Conservation (phyloP, 305 asterid species). For the Fraxinus sp. region DNA sequence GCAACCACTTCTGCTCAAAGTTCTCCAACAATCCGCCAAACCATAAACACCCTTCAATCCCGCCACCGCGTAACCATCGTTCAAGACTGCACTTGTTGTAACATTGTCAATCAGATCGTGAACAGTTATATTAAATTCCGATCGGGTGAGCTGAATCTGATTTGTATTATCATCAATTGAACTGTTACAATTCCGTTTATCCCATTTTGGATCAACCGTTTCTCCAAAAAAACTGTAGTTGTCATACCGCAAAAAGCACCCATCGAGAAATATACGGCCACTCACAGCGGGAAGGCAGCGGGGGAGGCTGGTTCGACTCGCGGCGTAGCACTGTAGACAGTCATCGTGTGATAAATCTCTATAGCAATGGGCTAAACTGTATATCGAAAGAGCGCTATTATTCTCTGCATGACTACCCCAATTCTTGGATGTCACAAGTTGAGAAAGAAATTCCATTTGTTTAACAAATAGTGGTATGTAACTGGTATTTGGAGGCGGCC, state of each 20-base stretch:
- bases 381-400: slow-evolving; percentile 41
- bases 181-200: slow-evolving; percentile 50
- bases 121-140: slow-evolving; percentile 37
- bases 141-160: slow-evolving; percentile 3
- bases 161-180: slow-evolving; percentile 22
- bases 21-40: slow-evolving; percentile 88
- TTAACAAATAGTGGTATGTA: slow-evolving; percentile 47
- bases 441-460: slow-evolving; percentile 56
- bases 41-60: slow-evolving; percentile 64
- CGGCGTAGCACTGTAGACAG: slow-evolving; percentile 79
- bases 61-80: slow-evolving; percentile 44
- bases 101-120: slow-evolving; percentile 44
- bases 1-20: slow-evolving; percentile 57
- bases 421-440: slow-evolving; percentile 38
- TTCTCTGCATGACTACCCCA: slow-evolving; percentile 44
- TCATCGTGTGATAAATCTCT: slow-evolving; percentile 59
- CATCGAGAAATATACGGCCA: slow-evolving; percentile 74
- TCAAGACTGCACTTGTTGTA: slow-evolving; percentile 41
- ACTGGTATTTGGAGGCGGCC: slow-evolving; percentile 35
- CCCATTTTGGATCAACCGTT: slow-evolving; percentile 39
- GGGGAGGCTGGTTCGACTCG: slow-evolving; percentile 71
- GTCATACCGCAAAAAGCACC: slow-evolving; percentile 80
- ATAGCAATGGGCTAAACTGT: slow-evolving; percentile 61
- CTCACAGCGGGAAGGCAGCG: slow-evolving; percentile 58
- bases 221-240: slow-evolving; percentile 49